Evolutionary conservation across 2,329 filamentous ascomycete genomes (phyloP).

Genomic region (Aureobasidium mangrovei): DNA sequence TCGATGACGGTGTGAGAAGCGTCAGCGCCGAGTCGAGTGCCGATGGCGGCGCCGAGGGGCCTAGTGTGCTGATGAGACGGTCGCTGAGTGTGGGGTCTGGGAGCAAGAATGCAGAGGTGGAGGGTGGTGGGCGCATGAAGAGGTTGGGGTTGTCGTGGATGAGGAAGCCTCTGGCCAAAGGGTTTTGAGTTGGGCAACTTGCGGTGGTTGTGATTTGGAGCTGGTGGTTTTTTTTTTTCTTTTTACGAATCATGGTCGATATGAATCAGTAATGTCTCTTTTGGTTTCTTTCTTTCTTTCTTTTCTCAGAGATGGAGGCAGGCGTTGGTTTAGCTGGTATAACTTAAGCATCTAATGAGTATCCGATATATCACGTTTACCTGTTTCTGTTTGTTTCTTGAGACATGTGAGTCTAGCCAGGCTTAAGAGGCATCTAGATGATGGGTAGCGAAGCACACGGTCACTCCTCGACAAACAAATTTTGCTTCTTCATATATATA

Average conservation of each 20-base stretch:
- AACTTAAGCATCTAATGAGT: too few species aligned
- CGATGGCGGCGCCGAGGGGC: neutral
- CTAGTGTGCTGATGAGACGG: neutral
- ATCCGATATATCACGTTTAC: too few species aligned
- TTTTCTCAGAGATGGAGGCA: neutral
- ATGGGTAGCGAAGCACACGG: too few species aligned
- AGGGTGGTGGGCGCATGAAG: neutral
- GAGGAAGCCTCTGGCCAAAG: conserved; percentile 8
- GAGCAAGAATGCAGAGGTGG: neutral
- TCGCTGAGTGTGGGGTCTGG: neutral
- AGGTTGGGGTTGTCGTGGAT: conserved; percentile 7
- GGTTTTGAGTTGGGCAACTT: neutral
- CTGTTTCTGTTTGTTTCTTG: too few species aligned
- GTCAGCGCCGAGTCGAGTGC: neutral
- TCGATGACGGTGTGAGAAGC: neutral
- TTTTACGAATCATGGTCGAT: neutral
- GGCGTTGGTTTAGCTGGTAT: too few species aligned
- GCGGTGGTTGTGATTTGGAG: neutral
- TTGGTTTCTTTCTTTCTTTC: neutral
- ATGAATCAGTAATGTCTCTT: neutral
- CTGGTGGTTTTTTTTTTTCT: neutral
- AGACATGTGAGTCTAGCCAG: too few species aligned
- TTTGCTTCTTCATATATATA: too few species aligned
- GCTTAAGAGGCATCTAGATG: too few species aligned
- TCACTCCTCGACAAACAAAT: too few species aligned